Base-by-base conservation (phyloP, 1,139 yeast species). In the Kodamaea suecica region DNA sequence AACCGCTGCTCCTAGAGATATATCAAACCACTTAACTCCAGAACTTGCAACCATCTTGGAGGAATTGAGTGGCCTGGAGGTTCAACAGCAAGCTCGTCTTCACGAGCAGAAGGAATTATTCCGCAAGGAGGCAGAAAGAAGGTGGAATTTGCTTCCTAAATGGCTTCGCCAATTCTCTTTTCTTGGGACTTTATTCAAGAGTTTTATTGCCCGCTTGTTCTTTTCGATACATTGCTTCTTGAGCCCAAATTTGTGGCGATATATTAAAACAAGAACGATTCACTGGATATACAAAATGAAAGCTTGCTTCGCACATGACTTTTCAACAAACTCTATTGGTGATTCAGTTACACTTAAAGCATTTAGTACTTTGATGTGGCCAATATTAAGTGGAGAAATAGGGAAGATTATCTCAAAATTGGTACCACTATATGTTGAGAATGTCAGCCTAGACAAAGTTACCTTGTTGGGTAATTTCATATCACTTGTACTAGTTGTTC, bases 401-500 rank as follows among this genome's bases (percentile, higher is more conserved):
- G 73, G 73, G 0, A 35, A 37, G 10, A 23, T 59, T 1, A 38
- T 66, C 3, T 49, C 36, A 29, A 43, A 45, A 1, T 19, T 44
- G 4, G 20, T 57, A 5, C 16, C 35, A 36, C 38, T 23, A 27
- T 27, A 12, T 41, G 29, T 30, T 39, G 11, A 17, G 30, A 5
- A 33, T 39, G 5, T 59, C 73, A 0, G 68, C 70, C 1, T n/a
- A n/a, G 70, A 70, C 40, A 72, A 70, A 36, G 48, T 61, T 11
- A 42, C 55, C 14, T 61, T 73, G 43, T 50, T 71, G n/a, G 55
- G 74, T 23, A 76, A 74, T 42, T 37, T 74, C 17, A 27, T 68
- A 2, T 78, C 76, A 1, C 66, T 76, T 41, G 44, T 57, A 7
- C 37, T 52, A 2, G 69, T 66, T 1, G 69, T 64, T 1, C 27